Base-by-base conservation (phyloP, 1,139 yeast species). In the Geotrichum restrictum region DNA sequence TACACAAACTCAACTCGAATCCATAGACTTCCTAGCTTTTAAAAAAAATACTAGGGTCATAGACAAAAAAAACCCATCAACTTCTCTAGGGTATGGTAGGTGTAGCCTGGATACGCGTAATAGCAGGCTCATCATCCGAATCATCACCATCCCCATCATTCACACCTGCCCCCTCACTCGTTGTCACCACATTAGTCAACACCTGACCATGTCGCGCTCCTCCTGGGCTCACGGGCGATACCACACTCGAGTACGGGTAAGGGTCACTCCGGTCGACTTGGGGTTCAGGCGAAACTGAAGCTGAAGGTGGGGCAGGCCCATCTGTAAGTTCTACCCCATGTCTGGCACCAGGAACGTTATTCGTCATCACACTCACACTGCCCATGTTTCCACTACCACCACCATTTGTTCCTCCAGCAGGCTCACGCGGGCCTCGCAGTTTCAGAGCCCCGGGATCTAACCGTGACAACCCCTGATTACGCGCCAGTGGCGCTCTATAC, bases 61-160 rank as follows among this genome's bases (percentile, higher is more conserved):
- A n/a, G n/a, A n/a, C n/a, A n/a, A n/a, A n/a, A n/a, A n/a, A 24
- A 5, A 24, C 29, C 5, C 29, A 8, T 8, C 29, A 24, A 24
- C 8, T 5, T 24, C 29, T 24, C 29, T 24, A 24, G 8, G 29
- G 29, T 24, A 24, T 24, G 13, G 34, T 37, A 10, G 53, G 53
- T n/a, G 53, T 50, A 11, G 47, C 37, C 29, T 50, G 53, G 21
- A 50, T 32, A 21, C 31, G 45, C 14, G 49, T 45, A 11, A 50
- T 50, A 13, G 53, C 49, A 13, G 53, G 53, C 44, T 50, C 53
- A 14, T 50, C 53, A 29, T 50, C 53, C 14, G 52, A 49, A 21
- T 49, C 52, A 8, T 32, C 22, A 19, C 45, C 53, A 11, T 10
- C 18, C 8, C 29, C 39, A 18, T 32, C 38, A 38, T 38, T 31